A percentile compares a stretch with the other conserved stretches of the same genome.
phyloP scores from a whole-genome alignment of 768 basidiomycete species.

The Solioccasus polychromus region DNA sequence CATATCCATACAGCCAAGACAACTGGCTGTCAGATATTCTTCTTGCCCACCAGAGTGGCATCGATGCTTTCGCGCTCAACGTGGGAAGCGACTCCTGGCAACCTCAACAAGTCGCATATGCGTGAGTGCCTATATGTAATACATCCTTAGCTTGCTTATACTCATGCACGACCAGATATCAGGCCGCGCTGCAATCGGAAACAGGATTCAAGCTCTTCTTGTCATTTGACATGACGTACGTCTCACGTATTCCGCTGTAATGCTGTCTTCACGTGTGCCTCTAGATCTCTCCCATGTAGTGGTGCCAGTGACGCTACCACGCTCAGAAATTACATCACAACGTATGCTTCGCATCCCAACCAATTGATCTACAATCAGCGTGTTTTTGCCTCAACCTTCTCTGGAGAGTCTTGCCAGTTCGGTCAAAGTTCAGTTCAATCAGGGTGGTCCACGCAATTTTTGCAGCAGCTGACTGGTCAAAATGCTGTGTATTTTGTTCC shows the following conservation, averaged over 20 bases:
- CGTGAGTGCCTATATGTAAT: conserved; percentile 44
- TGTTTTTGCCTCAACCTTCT: conserved; percentile 67
- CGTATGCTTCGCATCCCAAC: conserved; percentile 54
- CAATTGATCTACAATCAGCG: conserved; percentile 48
- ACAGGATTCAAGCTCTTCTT: conserved; percentile 70
- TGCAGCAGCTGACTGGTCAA: conserved; percentile 43
- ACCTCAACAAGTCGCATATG: conserved; percentile 55
- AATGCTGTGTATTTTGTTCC: conserved; percentile 61
- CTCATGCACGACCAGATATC: conserved; percentile 40
- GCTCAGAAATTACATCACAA: conserved; percentile 52
- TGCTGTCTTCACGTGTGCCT: neutral
- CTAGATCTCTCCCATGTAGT: conserved; percentile 54
- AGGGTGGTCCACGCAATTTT: conserved; percentile 60
- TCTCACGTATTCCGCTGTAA: conserved; percentile 10
- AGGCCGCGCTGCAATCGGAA: conserved; percentile 50
- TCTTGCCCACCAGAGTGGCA: conserved; percentile 54
- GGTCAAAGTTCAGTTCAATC: conserved; percentile 49
- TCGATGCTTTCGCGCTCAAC: conserved; percentile 74
- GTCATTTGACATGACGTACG: conserved; percentile 76
- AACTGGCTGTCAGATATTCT: conserved; percentile 49
- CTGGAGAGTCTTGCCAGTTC: conserved; percentile 67
- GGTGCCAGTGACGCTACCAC: conserved; percentile 44
- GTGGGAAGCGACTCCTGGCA: conserved; percentile 66
- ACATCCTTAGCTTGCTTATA: conserved; percentile 6
- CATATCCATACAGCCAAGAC: conserved; percentile 52